phyloP scores from a whole-genome alignment of 306 rosid genomes.

The Elaeagnus macrophylla region DNA sequence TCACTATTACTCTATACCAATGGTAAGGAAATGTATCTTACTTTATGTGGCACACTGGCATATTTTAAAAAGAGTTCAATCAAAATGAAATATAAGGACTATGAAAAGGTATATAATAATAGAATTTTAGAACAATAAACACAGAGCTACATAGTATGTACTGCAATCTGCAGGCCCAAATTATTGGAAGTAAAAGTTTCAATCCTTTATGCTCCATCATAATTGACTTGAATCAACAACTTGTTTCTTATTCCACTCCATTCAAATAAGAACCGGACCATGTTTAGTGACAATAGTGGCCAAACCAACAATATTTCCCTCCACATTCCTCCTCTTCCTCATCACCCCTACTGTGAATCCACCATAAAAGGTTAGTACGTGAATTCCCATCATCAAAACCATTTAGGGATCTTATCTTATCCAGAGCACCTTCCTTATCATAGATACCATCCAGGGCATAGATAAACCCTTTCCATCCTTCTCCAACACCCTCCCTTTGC shows the following conservation, averaged over 20 bases:
- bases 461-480: slow-evolving; percentile 84
- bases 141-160: too few species aligned
- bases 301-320: slow-evolving; percentile 25
- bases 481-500: slow-evolving; percentile 61
- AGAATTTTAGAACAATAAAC: too few species aligned
- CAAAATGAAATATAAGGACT: too few species aligned
- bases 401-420: slow-evolving; percentile 35
- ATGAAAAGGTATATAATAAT: too few species aligned
- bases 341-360: slow-evolving; percentile 60
- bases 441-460: slow-evolving; percentile 56
- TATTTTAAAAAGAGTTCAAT: too few species aligned
- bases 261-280: background rate
- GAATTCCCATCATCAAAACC: slow-evolving; percentile 74
- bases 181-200: too few species aligned
- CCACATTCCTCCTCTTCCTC: slow-evolving; percentile 15
- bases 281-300: slow-evolving; percentile 28
- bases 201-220: background rate
- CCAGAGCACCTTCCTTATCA: slow-evolving; percentile 43
- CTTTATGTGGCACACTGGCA: too few species aligned
- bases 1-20: too few species aligned
- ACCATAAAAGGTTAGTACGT: slow-evolving; percentile 70
- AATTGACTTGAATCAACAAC: background rate
- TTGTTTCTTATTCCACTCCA: slow-evolving; percentile 1
- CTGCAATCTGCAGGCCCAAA: too few species aligned
- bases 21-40: too few species aligned